These are phyloP conservation scores for Filobasidium wieringae DNA, from an alignment of 768 basidiomycete species.

Conservation along the genomic window DNA sequence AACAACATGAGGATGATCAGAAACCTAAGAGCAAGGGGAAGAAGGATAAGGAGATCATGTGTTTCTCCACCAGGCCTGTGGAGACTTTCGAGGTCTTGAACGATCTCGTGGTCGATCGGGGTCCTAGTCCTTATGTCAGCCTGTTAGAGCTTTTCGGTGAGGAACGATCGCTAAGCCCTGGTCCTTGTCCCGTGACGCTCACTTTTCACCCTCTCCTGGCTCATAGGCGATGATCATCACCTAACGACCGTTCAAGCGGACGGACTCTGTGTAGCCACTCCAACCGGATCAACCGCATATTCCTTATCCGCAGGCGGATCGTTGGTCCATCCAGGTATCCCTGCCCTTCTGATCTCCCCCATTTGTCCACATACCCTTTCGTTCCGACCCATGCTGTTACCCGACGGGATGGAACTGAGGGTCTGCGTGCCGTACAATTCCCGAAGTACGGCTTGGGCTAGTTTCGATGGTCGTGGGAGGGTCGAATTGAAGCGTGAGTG, in stretches of 20 bases:
- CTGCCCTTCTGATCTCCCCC: slow-evolving; percentile 87
- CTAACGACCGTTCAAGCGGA: slow-evolving; percentile 99
- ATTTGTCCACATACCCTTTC: slow-evolving; percentile 98
- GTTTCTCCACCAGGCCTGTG: slow-evolving; percentile 84
- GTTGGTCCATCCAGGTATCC: slow-evolving; percentile 93
- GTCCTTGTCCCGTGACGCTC: background rate
- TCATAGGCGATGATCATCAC: slow-evolving; percentile 88
- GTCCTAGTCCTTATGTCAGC: slow-evolving; percentile 95
- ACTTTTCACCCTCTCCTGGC: background rate
- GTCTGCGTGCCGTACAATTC: slow-evolving; percentile 99
- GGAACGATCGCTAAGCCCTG: slow-evolving; percentile 25
- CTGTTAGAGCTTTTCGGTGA: slow-evolving; percentile 88
- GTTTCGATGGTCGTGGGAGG: slow-evolving; percentile 91
- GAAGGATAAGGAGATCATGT: slow-evolving; percentile 96
- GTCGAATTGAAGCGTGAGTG: slow-evolving; percentile 86
- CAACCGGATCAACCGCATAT: slow-evolving; percentile 96
- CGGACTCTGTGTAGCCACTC: slow-evolving; percentile 84
- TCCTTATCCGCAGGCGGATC: slow-evolving; percentile 98
- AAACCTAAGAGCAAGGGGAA: slow-evolving; percentile 24
- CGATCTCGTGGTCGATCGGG: slow-evolving; percentile 93
- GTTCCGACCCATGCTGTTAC: slow-evolving; percentile 95
- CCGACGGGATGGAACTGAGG: slow-evolving; percentile 94
- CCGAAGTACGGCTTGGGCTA: slow-evolving; percentile 95
- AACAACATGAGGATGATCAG: slow-evolving; percentile 1
- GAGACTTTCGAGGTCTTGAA: slow-evolving; percentile 97